These are phyloP conservation scores for Colletotrichum camelliae DNA, from an alignment of 2,329 filamentous ascomycete genomes.

Conservation along the genomic window DNA sequence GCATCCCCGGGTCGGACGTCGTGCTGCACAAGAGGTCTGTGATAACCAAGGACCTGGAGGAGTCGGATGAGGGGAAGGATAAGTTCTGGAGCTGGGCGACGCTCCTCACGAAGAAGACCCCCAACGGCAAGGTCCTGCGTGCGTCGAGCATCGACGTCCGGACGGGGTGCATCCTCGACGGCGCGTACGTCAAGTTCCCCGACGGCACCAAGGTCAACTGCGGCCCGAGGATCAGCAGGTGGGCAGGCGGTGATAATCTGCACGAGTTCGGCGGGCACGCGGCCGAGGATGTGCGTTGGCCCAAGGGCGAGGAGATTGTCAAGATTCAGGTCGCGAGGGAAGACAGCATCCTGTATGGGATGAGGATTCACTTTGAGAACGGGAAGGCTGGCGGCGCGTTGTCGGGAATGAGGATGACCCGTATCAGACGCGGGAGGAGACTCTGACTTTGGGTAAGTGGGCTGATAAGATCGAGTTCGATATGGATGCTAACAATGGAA, in stretches of 20 bases:
- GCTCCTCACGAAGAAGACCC: slow-evolving; percentile 32
- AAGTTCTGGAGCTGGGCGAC: slow-evolving; percentile 33
- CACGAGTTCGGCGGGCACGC: slow-evolving; percentile 35
- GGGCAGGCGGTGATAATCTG: slow-evolving; percentile 12
- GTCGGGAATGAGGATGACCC: not conserved
- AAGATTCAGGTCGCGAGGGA: slow-evolving; percentile 33
- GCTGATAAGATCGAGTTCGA: not conserved
- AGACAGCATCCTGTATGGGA: slow-evolving; percentile 18
- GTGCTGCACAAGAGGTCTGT: slow-evolving; percentile 37
- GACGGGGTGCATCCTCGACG: slow-evolving; percentile 48
- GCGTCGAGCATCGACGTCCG: slow-evolving; percentile 49
- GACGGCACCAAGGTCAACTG: slow-evolving; percentile 49
- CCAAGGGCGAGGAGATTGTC: slow-evolving; percentile 28
- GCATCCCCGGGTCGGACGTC: slow-evolving; percentile 42
- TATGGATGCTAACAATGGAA: slow-evolving; percentile 13
- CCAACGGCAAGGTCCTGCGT: slow-evolving; percentile 36
- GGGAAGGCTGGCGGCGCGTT: slow-evolving; percentile 26
- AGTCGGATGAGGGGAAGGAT: not conserved
- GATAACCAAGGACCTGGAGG: not conserved
- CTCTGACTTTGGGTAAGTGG: slow-evolving; percentile 23
- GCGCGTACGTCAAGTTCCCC: slow-evolving; percentile 48
- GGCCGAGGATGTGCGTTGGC: slow-evolving; percentile 28
- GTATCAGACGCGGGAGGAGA: not conserved
- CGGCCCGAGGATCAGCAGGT: slow-evolving; percentile 33
- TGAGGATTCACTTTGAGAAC: slow-evolving; percentile 27